Evolutionary conservation across 2,329 filamentous ascomycete species (phyloP), one percentile per base, ranked within the genome.

Genomic region (Talaromyces sp.): DNA sequence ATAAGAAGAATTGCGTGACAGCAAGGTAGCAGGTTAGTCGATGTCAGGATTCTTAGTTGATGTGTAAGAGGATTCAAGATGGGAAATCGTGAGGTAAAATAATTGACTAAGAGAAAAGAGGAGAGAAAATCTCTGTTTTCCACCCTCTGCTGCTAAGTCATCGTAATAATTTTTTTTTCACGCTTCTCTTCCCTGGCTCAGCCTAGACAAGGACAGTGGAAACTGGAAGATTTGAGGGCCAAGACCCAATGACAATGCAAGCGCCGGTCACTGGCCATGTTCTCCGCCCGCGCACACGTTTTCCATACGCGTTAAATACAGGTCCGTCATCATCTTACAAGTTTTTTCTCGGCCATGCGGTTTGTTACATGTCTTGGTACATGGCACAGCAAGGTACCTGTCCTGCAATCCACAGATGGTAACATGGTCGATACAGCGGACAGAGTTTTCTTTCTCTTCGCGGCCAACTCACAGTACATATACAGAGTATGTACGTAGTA

Each of bases 1-100:
- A 77, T 78, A 77, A 77, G 77, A 70, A 70, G 76, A 77, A 77
- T 69, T 69, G 72, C 64, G 67, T 68, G 64, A 67, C 60, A 54
- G 50, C n/a, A 14, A 35, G 31, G 33, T 52, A 63, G 70, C 66
- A 68, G 64, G 68, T 57, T 57, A 27, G 11, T 65, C 41, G 45
- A 39, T 22, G 56, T 31, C 45, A 13, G 47, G 24, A 52, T 43
- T 43, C 31, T 54, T 35, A 37, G 31, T 35, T 47, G 41, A 56
- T 54, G 39, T 39, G 62, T 65, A 67, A 68, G 63, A 69, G 67
- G 67, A 64, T 22, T 54, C 16, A n/a, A 37, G 62, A 60, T 52
- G 68, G 67, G 57, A 66, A 67, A 72, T 68, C 71, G 72, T 75
- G 75, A 76, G 74, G 75, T 78, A 77, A 78, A 77, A 71, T 70